Evolutionary conservation across 1,284 basidiomycete genomes (phyloP).

Genomic region (Spongispora temasekensis): DNA sequence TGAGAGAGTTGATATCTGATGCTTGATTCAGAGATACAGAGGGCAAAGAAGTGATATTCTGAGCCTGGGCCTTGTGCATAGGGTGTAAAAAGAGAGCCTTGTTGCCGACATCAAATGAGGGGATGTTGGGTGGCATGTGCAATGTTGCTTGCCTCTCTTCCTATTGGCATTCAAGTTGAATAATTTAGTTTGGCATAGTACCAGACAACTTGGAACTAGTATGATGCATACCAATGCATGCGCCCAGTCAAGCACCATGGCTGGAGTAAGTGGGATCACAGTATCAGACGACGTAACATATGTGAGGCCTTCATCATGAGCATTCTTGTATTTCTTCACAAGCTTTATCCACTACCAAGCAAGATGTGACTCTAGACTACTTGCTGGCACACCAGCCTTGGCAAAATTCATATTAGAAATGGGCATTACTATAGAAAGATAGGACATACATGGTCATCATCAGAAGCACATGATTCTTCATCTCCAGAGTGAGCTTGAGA

Average conservation of each 20-base stretch:
- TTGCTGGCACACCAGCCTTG: too few species aligned
- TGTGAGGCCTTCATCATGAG: neutral
- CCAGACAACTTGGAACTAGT: neutral
- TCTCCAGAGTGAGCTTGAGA: too few species aligned
- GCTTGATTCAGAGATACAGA: neutral
- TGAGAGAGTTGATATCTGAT: neutral
- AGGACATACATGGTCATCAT: too few species aligned
- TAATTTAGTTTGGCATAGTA: neutral
- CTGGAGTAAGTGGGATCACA: neutral
- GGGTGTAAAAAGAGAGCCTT: neutral
- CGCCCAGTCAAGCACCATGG: constrained; percentile 10
- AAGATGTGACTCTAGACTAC: neutral
- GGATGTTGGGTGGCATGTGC: constrained; percentile 1
- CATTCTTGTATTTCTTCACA: constrained; percentile 1
- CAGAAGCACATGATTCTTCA: neutral
- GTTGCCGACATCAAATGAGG: neutral
- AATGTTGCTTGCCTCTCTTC: constrained; percentile 4
- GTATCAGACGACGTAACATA: neutral
- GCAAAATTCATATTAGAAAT: too few species aligned
- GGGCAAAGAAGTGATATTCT: neutral
- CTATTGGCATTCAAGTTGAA: constrained; percentile 1
- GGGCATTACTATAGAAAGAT: too few species aligned
- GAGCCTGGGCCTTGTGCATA: neutral
- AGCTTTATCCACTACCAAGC: constrained; percentile 1
- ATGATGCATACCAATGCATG: constrained; percentile 2